phyloP scores from a whole-genome alignment of 73 alveolate species.

The Paramecium bursaria region DNA sequence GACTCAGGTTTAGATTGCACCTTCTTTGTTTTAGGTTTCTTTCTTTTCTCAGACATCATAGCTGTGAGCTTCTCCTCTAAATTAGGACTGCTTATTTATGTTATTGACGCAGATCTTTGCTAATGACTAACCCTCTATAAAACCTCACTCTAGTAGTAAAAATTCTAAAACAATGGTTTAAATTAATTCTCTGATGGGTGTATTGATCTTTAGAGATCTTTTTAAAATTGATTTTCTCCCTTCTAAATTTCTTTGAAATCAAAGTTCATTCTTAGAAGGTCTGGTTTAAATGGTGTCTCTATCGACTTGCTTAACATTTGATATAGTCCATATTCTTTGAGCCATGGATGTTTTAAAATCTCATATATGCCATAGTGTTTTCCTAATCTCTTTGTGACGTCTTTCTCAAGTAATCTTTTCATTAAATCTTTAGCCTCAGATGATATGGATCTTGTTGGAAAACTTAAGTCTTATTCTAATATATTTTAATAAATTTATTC shows the following conservation, averaged over 20 bases:
- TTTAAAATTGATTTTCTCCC: constrained; percentile 64
- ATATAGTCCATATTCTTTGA: constrained; percentile 31
- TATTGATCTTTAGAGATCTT: constrained; percentile 32
- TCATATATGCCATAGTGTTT: constrained; percentile 68
- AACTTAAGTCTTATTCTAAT: constrained; percentile 55
- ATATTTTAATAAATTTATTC: constrained; percentile 71
- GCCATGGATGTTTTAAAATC: constrained; percentile 70
- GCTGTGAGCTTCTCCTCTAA: constrained; percentile 29
- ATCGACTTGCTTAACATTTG: constrained; percentile 32
- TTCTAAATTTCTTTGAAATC: constrained; percentile 54
- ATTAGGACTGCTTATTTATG: constrained; percentile 21
- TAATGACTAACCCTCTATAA: background rate
- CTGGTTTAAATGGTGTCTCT: constrained; percentile 73
- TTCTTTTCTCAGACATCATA: background rate
- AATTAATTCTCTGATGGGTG: constrained; percentile 3
- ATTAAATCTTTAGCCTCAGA: constrained; percentile 75
- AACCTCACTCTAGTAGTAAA: constrained; percentile 5
- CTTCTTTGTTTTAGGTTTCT: background rate
- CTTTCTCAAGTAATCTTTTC: constrained; percentile 79
- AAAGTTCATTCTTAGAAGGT: constrained; percentile 55
- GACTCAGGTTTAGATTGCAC: constrained; percentile 16
- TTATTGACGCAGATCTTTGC: constrained; percentile 32
- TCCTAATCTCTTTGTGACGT: constrained; percentile 88
- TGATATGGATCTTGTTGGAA: constrained; percentile 49
- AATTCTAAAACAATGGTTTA: constrained; percentile 26